phyloP scores from a whole-genome alignment of 148 eudicot species.

The Polygonum maritimum region DNA sequence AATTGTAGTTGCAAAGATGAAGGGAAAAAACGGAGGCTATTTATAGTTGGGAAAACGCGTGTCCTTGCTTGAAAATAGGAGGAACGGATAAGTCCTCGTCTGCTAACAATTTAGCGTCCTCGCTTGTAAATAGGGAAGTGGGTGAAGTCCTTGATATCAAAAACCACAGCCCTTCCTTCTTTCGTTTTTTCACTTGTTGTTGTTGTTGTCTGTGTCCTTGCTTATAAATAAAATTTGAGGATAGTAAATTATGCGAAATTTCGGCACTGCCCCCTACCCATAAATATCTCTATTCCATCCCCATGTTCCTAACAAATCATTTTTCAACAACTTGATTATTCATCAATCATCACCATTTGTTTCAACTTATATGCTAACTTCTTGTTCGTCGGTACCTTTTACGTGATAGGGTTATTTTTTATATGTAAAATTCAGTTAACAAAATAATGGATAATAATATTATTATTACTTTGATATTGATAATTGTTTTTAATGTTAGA shows the following conservation, averaged over 20 bases:
- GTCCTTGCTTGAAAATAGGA: conserved; percentile 7
- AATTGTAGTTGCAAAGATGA: not conserved
- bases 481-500: no score
- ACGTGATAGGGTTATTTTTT: no score
- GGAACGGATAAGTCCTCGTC: not conserved
- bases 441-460: no score
- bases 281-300: conserved; percentile 4
- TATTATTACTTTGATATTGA: no score
- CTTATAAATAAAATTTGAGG: not conserved
- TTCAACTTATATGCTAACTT: no score
- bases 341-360: no score
- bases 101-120: conserved; percentile 14
- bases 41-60: conserved; percentile 11
- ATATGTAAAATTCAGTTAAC: no score
- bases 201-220: not conserved
- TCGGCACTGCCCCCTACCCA: conserved; percentile 15
- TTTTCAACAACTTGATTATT: not conserved
- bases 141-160: conserved; percentile 9
- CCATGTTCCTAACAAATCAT: not conserved
- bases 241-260: not conserved
- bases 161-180: not conserved
- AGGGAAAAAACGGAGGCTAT: not conserved
- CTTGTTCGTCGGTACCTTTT: no score
- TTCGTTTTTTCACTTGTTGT: not conserved
- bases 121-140: conserved; percentile 13